Conservation (phyloP, 176 grass and related monocot genomes). For the Bonia amplexicaulis region DNA sequence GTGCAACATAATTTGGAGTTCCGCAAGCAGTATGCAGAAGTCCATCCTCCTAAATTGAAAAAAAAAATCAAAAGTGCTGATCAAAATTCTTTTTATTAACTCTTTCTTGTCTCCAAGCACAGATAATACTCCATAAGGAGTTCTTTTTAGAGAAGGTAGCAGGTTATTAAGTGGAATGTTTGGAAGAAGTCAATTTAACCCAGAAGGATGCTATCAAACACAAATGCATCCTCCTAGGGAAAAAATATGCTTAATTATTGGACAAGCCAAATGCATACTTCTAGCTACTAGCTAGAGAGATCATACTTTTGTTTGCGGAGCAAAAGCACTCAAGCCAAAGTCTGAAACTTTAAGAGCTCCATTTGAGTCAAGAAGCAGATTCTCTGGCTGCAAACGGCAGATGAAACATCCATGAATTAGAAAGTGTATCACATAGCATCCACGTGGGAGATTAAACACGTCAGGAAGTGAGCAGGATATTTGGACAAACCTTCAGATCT, state of each 20-base stretch:
- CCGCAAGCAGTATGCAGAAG: constrained; percentile 95
- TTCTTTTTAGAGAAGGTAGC: not conserved
- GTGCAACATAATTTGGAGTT: constrained; percentile 96
- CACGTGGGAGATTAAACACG: not conserved
- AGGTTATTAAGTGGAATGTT: not conserved
- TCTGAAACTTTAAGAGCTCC: constrained; percentile 92
- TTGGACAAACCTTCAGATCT: constrained; percentile 76
- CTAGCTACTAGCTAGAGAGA: constrained; percentile 8
- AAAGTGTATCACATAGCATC: not conserved
- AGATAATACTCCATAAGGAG: not conserved
- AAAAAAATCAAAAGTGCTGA: not conserved
- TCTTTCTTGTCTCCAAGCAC: not conserved
- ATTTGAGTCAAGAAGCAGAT: constrained; percentile 81
- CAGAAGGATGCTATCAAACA: not conserved
- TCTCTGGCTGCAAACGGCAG: constrained; percentile 74
- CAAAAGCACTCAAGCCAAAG: constrained; percentile 88
- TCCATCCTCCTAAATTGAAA: constrained; percentile 52
- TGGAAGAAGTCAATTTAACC: not conserved
- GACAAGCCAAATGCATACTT: not conserved
- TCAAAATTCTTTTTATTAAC: not conserved
- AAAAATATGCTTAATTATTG: not conserved
- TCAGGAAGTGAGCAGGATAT: not conserved
- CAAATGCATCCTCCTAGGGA: not conserved
- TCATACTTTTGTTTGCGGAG: constrained; percentile 66
- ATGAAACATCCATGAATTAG: constrained; percentile 22